Evolutionary conservation across 2,329 filamentous ascomycete species (phyloP).

Genomic region (Cephalotrichum gorgonifer): DNA sequence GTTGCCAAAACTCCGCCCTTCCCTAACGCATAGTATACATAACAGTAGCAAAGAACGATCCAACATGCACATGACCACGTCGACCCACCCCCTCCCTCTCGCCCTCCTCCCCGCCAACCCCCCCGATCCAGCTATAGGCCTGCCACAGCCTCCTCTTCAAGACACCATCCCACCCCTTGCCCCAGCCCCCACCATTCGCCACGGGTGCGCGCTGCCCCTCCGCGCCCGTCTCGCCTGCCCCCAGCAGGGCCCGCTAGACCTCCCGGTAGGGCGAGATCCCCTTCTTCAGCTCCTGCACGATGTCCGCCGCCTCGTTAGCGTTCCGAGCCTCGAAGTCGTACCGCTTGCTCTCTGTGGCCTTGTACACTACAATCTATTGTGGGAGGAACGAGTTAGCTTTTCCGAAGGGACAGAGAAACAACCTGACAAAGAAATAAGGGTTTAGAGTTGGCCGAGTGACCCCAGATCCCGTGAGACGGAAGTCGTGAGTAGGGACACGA

Average conservation of each 20-base stretch:
- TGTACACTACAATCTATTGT: slow-evolving; percentile 57
- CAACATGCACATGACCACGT: too few relatives aligned
- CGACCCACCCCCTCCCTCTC: neutral
- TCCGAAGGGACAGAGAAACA: neutral
- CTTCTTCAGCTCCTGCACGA: slow-evolving; percentile 69
- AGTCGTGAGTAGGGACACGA: too few relatives aligned
- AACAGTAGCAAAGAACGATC: too few relatives aligned
- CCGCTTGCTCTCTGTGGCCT: slow-evolving; percentile 64
- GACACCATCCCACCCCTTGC: too few relatives aligned
- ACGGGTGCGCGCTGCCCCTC: neutral
- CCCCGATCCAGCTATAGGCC: too few relatives aligned
- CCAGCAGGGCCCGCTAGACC: slow-evolving; percentile 17
- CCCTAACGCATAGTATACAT: too few relatives aligned
- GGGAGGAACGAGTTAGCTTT: neutral
- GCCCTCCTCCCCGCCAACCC: neutral
- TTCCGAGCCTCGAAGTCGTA: slow-evolving; percentile 79
- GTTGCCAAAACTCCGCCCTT: too few relatives aligned
- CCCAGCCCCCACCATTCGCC: neutral
- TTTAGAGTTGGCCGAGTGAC: too few relatives aligned
- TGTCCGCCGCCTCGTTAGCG: slow-evolving; percentile 63
- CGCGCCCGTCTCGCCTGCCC: neutral
- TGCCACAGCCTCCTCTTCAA: too few relatives aligned
- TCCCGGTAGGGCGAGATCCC: slow-evolving; percentile 58
- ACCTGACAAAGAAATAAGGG: too few relatives aligned
- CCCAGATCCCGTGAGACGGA: too few relatives aligned